Evolutionary conservation across 2,329 filamentous ascomycete species (phyloP).

Genomic region (Huntiella decipiens): DNA sequence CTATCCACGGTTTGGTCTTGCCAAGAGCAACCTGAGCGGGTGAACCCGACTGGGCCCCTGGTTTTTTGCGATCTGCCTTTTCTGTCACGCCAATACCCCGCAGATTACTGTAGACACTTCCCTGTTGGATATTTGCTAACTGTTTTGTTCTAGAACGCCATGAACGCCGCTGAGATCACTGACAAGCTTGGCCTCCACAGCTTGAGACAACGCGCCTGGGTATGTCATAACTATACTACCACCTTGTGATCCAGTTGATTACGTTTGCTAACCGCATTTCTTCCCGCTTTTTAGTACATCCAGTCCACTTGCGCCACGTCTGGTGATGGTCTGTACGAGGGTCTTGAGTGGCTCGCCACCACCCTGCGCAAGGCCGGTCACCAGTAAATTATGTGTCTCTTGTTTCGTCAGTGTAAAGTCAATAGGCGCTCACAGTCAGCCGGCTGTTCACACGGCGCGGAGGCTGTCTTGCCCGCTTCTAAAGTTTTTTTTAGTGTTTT

Average conservation of each 20-base stretch:
- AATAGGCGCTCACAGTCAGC: conserved; percentile 10
- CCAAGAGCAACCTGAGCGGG: no score
- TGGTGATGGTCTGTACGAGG: conserved; percentile 98
- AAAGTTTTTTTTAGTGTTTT: conserved; percentile 10
- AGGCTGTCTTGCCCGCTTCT: conserved; percentile 7
- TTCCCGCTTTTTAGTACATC: conserved; percentile 51
- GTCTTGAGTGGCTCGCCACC: conserved; percentile 82
- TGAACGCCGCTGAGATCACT: conserved; percentile 99
- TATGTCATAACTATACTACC: conserved; percentile 34
- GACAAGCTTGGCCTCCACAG: conserved; percentile 99
- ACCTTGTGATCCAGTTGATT: neutral
- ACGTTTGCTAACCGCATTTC: conserved; percentile 13
- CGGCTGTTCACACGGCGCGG: conserved; percentile 9
- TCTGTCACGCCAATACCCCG: neutral
- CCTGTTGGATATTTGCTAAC: neutral
- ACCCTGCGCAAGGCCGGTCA: conserved; percentile 60
- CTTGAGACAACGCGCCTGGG: conserved; percentile 96
- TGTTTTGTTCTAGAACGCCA: conserved; percentile 55
- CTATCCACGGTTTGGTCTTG: no score
- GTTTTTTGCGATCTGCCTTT: neutral
- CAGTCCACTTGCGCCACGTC: conserved; percentile 98
- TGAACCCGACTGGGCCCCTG: no score
- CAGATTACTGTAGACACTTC: neutral
- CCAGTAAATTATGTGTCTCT: conserved; percentile 28
- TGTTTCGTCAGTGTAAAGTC: conserved; percentile 9